These are phyloP conservation scores for Talaromyces borbonicus DNA, from an alignment of 495 filamentous ascomycete genomes.

Conservation along the genomic window DNA sequence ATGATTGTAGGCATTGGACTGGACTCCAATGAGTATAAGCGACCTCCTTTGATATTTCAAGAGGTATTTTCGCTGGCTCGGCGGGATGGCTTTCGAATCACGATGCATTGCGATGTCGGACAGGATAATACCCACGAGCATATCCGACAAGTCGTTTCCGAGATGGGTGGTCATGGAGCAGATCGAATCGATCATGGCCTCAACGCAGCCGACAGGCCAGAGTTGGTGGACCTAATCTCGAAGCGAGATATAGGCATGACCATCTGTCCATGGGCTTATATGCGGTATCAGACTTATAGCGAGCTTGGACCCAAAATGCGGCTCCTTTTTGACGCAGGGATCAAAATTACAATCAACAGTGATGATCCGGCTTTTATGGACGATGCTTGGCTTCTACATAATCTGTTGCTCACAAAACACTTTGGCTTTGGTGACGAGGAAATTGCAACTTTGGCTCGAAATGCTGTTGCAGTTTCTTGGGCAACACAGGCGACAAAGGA, in stretches of 20 bases:
- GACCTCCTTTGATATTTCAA: constrained; percentile 31
- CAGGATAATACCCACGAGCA: constrained; percentile 29
- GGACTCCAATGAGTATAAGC: constrained; percentile 29
- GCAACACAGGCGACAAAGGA: constrained; percentile 7
- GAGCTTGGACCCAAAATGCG: constrained; percentile 28
- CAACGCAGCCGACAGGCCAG: constrained; percentile 24
- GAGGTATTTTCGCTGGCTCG: constrained; percentile 23
- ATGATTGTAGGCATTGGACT: constrained; percentile 26
- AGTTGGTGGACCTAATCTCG: constrained; percentile 19
- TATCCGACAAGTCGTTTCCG: constrained; percentile 22
- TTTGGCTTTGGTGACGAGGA: constrained; percentile 23
- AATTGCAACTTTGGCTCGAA: constrained; percentile 23
- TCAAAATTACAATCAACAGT: constrained; percentile 26
- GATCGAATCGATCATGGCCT: constrained; percentile 38
- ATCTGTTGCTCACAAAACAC: constrained; percentile 22
- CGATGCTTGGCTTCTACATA: constrained; percentile 32
- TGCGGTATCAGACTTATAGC: constrained; percentile 24
- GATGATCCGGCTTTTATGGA: constrained; percentile 37
- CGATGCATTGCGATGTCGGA: constrained; percentile 36
- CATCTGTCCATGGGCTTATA: constrained; percentile 31
- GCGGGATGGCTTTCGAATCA: constrained; percentile 27
- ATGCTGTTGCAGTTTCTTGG: constrained; percentile 33
- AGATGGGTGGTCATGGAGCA: constrained; percentile 16
- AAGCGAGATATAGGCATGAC: constrained; percentile 27
- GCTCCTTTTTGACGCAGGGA: constrained; percentile 23